These are phyloP conservation scores for Tuctoria greenei DNA, from an alignment of 176 grass and related monocot genomes.

Conservation along the genomic window DNA sequence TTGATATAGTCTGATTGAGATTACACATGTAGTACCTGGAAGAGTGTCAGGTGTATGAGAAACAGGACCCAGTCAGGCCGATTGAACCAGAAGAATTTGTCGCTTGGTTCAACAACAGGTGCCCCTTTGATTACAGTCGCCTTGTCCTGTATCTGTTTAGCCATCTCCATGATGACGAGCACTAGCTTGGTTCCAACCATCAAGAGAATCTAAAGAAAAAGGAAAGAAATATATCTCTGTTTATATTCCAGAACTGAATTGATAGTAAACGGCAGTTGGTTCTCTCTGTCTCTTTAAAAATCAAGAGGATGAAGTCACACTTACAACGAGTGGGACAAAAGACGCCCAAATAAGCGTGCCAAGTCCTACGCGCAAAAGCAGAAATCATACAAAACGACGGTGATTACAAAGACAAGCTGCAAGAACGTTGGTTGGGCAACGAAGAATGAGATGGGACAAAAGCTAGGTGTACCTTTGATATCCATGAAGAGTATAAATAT, in stretches of 20 bases:
- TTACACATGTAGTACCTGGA: conserved; percentile 48
- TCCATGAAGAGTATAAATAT: conserved; percentile 61
- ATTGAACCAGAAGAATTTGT: conserved; percentile 90
- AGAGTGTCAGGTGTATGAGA: conserved; percentile 76
- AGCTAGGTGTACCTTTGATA: background rate
- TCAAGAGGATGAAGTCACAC: background rate
- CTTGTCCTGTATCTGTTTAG: conserved; percentile 64
- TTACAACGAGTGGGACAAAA: conserved; percentile 56
- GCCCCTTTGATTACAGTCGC: conserved; percentile 67
- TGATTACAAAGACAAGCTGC: background rate
- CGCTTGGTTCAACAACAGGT: conserved; percentile 63
- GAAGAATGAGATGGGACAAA: background rate
- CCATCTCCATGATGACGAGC: conserved; percentile 91
- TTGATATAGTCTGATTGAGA: background rate
- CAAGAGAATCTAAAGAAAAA: conserved; percentile 62
- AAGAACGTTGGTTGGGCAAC: background rate
- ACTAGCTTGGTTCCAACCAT: conserved; percentile 70
- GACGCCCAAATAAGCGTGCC: conserved; percentile 51
- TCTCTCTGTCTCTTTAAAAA: background rate
- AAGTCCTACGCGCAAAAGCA: conserved; percentile 25
- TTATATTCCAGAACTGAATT: background rate
- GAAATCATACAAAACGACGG: background rate
- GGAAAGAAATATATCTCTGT: background rate
- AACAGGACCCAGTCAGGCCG: conserved; percentile 75
- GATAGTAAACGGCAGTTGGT: background rate